Evolutionary conservation across 2,329 filamentous ascomycete genomes (phyloP).

Genomic region (Dactylellina parvicollis): DNA sequence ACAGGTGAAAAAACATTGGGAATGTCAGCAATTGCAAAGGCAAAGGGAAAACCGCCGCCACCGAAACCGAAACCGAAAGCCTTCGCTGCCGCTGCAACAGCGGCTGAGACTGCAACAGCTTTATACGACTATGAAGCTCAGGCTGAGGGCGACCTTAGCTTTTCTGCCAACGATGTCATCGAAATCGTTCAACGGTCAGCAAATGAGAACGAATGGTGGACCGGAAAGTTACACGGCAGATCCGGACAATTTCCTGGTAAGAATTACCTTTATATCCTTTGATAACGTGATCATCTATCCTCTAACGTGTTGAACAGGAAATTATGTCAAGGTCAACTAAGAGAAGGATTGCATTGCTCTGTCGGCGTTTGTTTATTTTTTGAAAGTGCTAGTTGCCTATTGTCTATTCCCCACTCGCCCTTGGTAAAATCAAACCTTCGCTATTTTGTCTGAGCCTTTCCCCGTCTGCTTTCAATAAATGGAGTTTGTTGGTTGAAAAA

Average conservation of each 20-base stretch:
- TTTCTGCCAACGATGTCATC: conserved; percentile 86
- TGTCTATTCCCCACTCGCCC: conserved; percentile 18
- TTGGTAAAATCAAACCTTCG: neutral
- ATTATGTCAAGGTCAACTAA: conserved; percentile 64
- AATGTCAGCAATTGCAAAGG: conserved; percentile 73
- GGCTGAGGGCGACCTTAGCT: conserved; percentile 91
- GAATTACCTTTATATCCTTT: conserved; percentile 60
- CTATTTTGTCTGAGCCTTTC: conserved; percentile 2
- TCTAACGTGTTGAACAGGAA: conserved; percentile 58
- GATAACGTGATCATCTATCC: neutral
- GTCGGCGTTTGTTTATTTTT: conserved; percentile 1
- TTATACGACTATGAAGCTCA: conserved; percentile 97
- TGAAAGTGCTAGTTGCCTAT: neutral
- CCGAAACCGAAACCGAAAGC: conserved; percentile 84
- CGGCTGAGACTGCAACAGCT: conserved; percentile 75
- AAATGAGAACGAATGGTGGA: conserved; percentile 98
- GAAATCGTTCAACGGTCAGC: conserved; percentile 84
- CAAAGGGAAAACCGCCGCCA: conserved; percentile 71
- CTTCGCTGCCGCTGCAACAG: conserved; percentile 67
- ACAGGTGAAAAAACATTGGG: conserved; percentile 61
- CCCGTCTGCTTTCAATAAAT: conserved; percentile 31
- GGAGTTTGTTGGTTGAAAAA: conserved; percentile 53
- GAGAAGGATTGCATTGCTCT: neutral
- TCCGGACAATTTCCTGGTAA: conserved; percentile 89
- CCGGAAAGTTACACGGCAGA: conserved; percentile 79